Evolutionary conservation across 208 protist species (phyloP).

Genomic region (Acanthamoeba lenticulata): DNA sequence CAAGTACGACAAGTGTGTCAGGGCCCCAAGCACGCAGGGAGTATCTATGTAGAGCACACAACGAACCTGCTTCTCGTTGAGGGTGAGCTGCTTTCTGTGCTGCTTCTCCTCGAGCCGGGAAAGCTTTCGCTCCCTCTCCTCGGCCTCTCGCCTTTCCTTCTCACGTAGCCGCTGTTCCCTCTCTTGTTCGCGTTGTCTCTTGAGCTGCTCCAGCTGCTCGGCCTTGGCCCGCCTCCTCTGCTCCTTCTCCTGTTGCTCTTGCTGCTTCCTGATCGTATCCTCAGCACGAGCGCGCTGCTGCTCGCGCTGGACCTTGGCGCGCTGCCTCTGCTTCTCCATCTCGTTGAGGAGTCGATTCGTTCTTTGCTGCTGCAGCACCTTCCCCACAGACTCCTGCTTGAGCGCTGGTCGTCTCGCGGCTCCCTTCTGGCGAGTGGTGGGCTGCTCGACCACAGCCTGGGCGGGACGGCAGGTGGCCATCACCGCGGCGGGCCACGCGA

Average conservation of each 20-base stretch:
- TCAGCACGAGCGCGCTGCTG: background rate
- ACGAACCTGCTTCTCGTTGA: constrained; percentile 15
- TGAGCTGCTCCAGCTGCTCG: background rate
- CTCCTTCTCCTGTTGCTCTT: background rate
- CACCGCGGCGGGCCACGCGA: background rate
- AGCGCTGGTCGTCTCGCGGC: background rate
- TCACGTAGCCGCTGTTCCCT: background rate
- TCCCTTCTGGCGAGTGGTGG: background rate
- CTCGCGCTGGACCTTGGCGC: constrained; percentile 2
- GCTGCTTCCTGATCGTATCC: background rate
- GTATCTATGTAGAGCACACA: too few relatives aligned
- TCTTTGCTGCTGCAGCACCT: background rate
- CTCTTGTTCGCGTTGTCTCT: background rate
- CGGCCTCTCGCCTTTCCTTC: background rate
- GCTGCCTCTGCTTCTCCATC: background rate
- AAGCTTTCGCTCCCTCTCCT: constrained; percentile 17
- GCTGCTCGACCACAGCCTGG: background rate
- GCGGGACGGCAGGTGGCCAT: background rate
- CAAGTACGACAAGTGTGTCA: background rate
- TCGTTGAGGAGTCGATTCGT: background rate
- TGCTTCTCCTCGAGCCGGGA: constrained; percentile 17
- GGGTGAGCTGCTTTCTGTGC: background rate
- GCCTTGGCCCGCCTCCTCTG: background rate
- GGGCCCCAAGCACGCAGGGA: background rate
- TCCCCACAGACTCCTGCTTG: background rate